phyloP scores from a whole-genome alignment of 768 basidiomycete genomes.

The Mycena capillaripes region DNA sequence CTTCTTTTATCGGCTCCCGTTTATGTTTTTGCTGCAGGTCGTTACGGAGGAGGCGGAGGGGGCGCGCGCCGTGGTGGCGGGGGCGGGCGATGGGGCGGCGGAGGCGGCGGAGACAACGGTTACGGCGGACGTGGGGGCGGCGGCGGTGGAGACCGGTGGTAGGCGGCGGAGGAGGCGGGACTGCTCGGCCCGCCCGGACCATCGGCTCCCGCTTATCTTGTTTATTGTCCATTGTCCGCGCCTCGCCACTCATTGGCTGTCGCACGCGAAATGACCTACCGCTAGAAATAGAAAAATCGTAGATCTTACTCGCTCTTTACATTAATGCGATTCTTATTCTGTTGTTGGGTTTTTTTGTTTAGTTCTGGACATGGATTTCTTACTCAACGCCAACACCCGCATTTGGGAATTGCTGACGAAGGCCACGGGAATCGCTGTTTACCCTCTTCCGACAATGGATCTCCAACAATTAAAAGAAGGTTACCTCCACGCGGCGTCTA shows the following conservation, averaged over 20 bases:
- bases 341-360: background rate
- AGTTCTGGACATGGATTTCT: too few species aligned
- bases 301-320: conserved; percentile 14
- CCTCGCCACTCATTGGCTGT: conserved; percentile 29
- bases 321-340: conserved; percentile 27
- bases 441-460: too few species aligned
- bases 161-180: background rate
- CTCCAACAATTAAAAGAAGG: too few species aligned
- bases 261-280: conserved; percentile 29
- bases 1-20: background rate
- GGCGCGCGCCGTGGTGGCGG: conserved; percentile 60
- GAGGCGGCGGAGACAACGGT: conserved; percentile 58
- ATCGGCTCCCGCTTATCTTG: background rate
- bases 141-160: conserved; percentile 51
- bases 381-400: too few species aligned
- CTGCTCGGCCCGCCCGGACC: too few species aligned
- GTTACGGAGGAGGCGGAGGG: conserved; percentile 70
- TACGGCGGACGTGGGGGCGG: conserved; percentile 46
- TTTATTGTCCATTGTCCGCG: conserved; percentile 22
- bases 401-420: too few species aligned
- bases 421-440: too few species aligned
- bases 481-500: too few species aligned
- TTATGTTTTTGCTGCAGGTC: conserved; percentile 57
- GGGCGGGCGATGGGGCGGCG: conserved; percentile 61
- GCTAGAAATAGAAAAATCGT: conserved; percentile 28